These are phyloP conservation scores for Tuber calosporum DNA, from an alignment of 495 filamentous ascomycete species.

Conservation along the genomic window DNA sequence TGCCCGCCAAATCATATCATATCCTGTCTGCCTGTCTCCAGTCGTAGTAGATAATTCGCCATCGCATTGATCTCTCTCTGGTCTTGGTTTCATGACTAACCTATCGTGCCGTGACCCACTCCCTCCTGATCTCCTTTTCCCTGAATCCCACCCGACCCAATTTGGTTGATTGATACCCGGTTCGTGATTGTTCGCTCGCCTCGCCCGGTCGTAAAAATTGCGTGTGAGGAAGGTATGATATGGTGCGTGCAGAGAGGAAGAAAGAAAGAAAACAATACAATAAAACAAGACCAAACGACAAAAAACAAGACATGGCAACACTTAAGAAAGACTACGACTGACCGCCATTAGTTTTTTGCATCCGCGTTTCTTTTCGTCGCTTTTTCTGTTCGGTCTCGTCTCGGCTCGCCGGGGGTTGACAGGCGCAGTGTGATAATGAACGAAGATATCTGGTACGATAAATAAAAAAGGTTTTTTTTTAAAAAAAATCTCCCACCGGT, in stretches of 20 bases:
- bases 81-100: conserved; percentile 6
- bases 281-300: background rate
- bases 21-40: background rate
- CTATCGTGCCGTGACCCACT: background rate
- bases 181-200: background rate
- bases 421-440: background rate
- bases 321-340: conserved; percentile 6
- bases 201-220: background rate
- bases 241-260: background rate
- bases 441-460: background rate
- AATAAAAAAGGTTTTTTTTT: background rate
- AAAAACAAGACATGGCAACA: background rate
- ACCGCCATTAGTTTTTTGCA: background rate
- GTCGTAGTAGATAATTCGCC: conserved; percentile 2
- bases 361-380: background rate
- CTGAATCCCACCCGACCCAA: background rate
- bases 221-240: background rate
- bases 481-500: background rate
- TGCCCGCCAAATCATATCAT: background rate
- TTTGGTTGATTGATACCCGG: background rate
- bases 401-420: background rate
- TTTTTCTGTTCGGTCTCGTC: background rate
- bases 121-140: background rate
- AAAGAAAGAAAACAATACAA: background rate
- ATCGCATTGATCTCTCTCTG: background rate